Percentiles rank a stretch among this genome's conserved stretches.
phyloP scores from a whole-genome alignment of 2,329 filamentous ascomycete species.

The Alternaria hordeiaustralica region DNA sequence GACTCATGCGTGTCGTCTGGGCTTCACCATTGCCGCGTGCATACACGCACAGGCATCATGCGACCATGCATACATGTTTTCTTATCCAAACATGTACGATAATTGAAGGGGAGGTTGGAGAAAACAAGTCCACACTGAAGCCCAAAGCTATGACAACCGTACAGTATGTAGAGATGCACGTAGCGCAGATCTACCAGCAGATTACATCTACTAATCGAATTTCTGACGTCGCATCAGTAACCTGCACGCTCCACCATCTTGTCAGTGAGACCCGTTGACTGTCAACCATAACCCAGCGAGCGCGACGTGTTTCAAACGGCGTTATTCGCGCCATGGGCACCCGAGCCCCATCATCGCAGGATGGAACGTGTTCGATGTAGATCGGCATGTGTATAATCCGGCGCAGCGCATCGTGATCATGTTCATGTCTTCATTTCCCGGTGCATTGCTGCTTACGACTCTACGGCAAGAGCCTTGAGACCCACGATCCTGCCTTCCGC shows the following conservation, averaged over 20 bases:
- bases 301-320: slow-evolving; percentile 8
- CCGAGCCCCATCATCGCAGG: not conserved
- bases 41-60: not conserved
- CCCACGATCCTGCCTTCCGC: slow-evolving; percentile 72
- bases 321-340: slow-evolving; percentile 7
- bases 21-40: not conserved
- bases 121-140: not conserved
- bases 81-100: not conserved
- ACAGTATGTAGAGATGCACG: not conserved
- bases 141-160: not conserved
- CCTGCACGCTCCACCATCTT: slow-evolving; percentile 1
- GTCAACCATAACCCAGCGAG: slow-evolving; percentile 4
- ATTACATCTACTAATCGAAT: not conserved
- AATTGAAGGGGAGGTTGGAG: not conserved
- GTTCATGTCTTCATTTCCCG: not conserved
- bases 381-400: not conserved
- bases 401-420: not conserved
- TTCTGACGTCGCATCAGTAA: not conserved
- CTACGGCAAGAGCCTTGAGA: slow-evolving; percentile 77
- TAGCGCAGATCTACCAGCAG: not conserved
- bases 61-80: not conserved
- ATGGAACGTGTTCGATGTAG: not conserved
- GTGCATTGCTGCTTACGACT: slow-evolving; percentile 52
- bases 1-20: not conserved
- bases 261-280: slow-evolving; percentile 3